Base-by-base conservation (phyloP, 2,329 filamentous ascomycete genomes). In the Penicillium sp. region DNA sequence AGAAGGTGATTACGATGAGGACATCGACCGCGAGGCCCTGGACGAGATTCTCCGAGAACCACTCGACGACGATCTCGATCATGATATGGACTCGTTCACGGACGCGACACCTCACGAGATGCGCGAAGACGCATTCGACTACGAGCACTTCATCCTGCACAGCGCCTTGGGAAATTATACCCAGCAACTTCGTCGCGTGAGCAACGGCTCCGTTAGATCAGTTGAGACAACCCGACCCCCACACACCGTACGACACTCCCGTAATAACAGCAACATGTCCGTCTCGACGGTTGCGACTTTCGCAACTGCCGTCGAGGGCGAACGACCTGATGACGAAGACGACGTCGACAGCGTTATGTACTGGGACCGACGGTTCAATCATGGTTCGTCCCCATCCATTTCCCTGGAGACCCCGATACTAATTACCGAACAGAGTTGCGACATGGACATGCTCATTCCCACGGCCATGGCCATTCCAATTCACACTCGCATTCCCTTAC, bases 121-220 rank as follows among this genome's bases (percentile, higher is more conserved):
- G 67, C 87, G 92, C 16, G 85, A 91, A 58, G 92, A 97, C 68
- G 91, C 91, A 1, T 97, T 97, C 63, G 92, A 97, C 67, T 97
- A 97, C 55, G 88, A 95, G 68, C 86, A 95, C 65, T 96, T 96
- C 72, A 95, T 95, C 68, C 77, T 96, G 12, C 90, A 96, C 68
- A 95, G 89, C 58, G 89, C 90, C 10, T 85, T 96, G 80, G 90
- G 89, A 5, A 89, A 72, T 47, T 75, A 70, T 50, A 66, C 70
- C 8, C 63, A 61, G 29, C 63, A 64, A 50, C 52, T 68, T 35
- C 63, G 64, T 3, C 64, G 64, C 7, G 35, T 55, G 13, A 73
- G 69, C 50, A 61, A 65, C 39, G 62, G 58, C 34, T 77, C 77
- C 1, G 68, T 66, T 35, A 75, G 71, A 16, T 82, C 79, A 1